Conservation (phyloP, 2,329 filamentous ascomycete species). For the Colletotrichum lentis region DNA sequence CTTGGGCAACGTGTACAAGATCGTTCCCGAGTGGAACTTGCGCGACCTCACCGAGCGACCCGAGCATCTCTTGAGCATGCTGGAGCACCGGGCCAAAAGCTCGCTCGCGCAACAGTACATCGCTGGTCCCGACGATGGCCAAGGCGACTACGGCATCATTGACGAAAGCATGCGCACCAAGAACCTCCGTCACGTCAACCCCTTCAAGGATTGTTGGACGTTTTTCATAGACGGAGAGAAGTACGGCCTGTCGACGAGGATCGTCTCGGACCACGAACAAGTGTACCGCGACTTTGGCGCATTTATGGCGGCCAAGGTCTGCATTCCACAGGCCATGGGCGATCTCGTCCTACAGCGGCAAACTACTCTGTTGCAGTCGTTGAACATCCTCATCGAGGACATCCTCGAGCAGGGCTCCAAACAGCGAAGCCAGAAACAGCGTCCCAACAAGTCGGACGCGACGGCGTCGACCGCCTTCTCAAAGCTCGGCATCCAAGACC, state of each 20-base stretch:
- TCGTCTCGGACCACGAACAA: constrained; percentile 38
- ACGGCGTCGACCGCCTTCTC: constrained; percentile 44
- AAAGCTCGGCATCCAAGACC: constrained; percentile 45
- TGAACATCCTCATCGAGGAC: constrained; percentile 54
- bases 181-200: constrained; percentile 45
- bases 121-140: constrained; percentile 43
- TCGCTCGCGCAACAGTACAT: constrained; percentile 48
- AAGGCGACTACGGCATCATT: constrained; percentile 51
- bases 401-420: constrained; percentile 52
- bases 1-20: constrained; percentile 49
- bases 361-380: constrained; percentile 46
- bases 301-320: constrained; percentile 40
- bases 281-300: constrained; percentile 39
- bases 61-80: constrained; percentile 49
- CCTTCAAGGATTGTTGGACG: constrained; percentile 47
- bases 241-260: constrained; percentile 50
- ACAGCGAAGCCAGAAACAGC: constrained; percentile 40
- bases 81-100: constrained; percentile 51
- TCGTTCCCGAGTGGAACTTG: constrained; percentile 56
- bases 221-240: constrained; percentile 47
- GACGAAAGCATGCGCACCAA: constrained; percentile 46
- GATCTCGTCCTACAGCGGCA: constrained; percentile 54
- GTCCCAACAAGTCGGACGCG: constrained; percentile 44
- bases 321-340: constrained; percentile 44
- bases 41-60: constrained; percentile 50